Base-by-base conservation (phyloP, 371 early-diverging fungal species). In the Mortierella sp. region DNA sequence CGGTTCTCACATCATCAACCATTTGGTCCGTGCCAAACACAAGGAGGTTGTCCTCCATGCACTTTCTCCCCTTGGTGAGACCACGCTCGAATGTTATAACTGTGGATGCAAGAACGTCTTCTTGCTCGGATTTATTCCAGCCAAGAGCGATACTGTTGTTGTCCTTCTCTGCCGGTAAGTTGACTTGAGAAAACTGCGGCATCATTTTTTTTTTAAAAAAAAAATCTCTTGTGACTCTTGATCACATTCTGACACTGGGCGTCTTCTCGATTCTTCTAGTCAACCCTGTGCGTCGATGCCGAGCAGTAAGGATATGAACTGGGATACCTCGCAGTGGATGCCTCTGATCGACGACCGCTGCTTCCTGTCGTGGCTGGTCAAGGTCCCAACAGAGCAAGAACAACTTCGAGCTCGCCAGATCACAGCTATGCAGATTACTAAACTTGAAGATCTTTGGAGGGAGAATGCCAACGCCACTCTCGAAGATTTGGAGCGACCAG, bases 91-190 rank as follows among this genome's bases (percentile, higher is more conserved):
- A 81, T 99, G 99, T 83, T 98, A 96, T 83, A 94, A 96, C 83
- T 99, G 99, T 83, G 97, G 97, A 16, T 94, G 92, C 72, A 88
- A 94, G 52, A 99, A 99, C 75, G 93, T 97, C 18, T 99, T 99
- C 75, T 86, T 97, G 64, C 90, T 99, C 26, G 99, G 99, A 0
- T 99, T 98, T 74, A 98, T 98, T 68, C 98, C 99, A 4, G 99
- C 99, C 19, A 99, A 99, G 82, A 90, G 93, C 52, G 98, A 98
- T 77, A 96, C 97, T 0, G 98, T 99, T 0, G 98, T 99, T 0
- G 98, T 99, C 5, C 83, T 99, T 37, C 89, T 99, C 53, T 99
- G 99, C 87, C 87, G 97, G 94, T 95, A 85, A 68, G 68, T 58
- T 7, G 15, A 25, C 18, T 11, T 9, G 68, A 37, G 26, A 26